Conservation (phyloP, 73 alveolate species). For the Tetrahymena borealis region DNA sequence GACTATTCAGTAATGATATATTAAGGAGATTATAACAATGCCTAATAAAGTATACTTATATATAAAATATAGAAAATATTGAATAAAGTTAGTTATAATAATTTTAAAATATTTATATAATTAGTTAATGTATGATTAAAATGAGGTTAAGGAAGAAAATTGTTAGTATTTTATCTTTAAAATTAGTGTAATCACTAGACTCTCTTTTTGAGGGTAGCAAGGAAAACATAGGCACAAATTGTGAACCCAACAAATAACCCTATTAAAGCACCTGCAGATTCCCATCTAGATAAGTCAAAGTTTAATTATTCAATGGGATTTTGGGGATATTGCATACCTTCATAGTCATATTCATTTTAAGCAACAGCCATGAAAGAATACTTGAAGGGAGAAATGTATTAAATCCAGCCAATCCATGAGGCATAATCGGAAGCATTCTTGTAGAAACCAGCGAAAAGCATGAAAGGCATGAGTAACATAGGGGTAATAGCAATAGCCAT, state of each 20-base stretch:
- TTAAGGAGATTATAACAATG: no score
- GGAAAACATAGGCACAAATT: not conserved
- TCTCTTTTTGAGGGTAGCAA: not conserved
- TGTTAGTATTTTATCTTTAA: no score
- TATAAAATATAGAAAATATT: no score
- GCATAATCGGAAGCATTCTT: slow-evolving; percentile 33
- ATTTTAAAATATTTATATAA: no score
- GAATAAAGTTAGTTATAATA: no score
- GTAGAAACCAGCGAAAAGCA: slow-evolving; percentile 60
- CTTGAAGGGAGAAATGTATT: slow-evolving; percentile 62
- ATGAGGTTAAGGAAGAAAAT: no score
- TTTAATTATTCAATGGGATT: not conserved
- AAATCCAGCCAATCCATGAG: slow-evolving; percentile 65
- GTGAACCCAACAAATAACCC: not conserved
- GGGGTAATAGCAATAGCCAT: slow-evolving; percentile 50
- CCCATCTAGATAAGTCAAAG: not conserved
- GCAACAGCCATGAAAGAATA: slow-evolving; percentile 52
- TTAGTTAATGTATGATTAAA: no score
- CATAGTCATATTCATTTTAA: slow-evolving; percentile 39
- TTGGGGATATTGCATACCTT: not conserved
- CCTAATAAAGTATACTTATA: no score
- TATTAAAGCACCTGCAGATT: not conserved
- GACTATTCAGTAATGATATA: no score
- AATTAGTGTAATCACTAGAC: no score
- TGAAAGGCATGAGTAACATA: slow-evolving; percentile 53